Conservation (phyloP, 2,329 filamentous ascomycete species). For the Venturia nashicola region DNA sequence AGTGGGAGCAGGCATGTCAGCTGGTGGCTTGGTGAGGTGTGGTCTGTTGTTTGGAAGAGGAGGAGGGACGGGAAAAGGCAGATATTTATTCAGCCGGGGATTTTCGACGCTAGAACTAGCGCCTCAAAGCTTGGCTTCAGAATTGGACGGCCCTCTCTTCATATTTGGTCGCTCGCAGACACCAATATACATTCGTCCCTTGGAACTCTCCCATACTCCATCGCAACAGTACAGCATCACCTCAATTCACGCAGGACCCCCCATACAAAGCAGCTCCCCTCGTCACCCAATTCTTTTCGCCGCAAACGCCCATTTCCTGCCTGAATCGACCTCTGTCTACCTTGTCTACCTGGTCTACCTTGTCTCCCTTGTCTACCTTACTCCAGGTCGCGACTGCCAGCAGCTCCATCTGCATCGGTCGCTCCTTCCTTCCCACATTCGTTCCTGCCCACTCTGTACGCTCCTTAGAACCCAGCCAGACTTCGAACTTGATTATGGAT, state of each 20-base stretch:
- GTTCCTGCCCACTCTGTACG: not conserved
- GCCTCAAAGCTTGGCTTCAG: not conserved
- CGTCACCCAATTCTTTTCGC: not conserved
- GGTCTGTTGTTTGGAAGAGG: constrained; percentile 43
- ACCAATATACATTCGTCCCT: not conserved
- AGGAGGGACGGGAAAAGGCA: constrained; percentile 19
- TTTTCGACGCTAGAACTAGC: not conserved
- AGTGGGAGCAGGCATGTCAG: constrained; percentile 38
- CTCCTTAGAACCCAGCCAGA: not conserved
- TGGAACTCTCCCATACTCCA: not conserved
- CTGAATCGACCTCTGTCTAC: not conserved
- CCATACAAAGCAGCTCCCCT: not conserved
- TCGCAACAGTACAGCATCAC: not conserved
- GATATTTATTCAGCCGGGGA: constrained; percentile 1
- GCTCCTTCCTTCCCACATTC: not conserved
- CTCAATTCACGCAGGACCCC: not conserved
- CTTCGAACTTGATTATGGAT: not conserved
- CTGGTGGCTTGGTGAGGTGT: constrained; percentile 55
- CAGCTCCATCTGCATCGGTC: constrained; percentile 1
- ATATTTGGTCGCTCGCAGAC: not conserved
- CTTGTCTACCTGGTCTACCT: too few species aligned
- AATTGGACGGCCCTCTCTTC: not conserved
- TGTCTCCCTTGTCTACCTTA: too few species aligned
- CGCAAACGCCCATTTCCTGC: not conserved
- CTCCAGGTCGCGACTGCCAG: not conserved